A percentile compares a stretch with the other conserved stretches of the same genome.
phyloP scores from a whole-genome alignment of 2,329 filamentous ascomycete genomes.

The Macrophomina pseudophaseolina region DNA sequence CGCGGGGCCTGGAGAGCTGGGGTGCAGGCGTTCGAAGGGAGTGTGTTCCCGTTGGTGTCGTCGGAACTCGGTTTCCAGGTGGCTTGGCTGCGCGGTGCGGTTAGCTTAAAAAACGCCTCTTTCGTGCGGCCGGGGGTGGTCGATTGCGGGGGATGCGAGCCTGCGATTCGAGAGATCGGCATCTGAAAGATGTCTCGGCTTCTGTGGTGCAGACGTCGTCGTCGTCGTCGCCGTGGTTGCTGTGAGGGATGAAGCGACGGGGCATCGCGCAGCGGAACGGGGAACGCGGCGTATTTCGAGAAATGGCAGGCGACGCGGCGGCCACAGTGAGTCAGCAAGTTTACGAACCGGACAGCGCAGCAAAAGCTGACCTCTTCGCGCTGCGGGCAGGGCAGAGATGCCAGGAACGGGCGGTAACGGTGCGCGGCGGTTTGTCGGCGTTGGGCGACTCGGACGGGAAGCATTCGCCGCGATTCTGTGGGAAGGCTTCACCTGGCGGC shows the following conservation, averaged over 20 bases:
- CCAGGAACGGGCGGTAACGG: not conserved
- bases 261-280: not conserved
- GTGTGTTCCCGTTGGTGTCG: constrained; percentile 20
- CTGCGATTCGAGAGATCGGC: not conserved
- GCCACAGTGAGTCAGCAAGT: not conserved
- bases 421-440: constrained; percentile 9
- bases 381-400: not conserved
- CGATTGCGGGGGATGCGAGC: constrained; percentile 1
- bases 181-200: not conserved
- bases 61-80: constrained; percentile 15
- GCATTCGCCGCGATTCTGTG: constrained; percentile 3
- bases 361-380: not conserved
- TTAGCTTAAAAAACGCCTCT: constrained; percentile 19
- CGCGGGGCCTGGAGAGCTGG: not conserved
- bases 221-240: not conserved
- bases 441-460: not conserved
- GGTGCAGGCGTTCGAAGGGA: not conserved
- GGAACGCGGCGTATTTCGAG: not conserved
- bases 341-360: not conserved
- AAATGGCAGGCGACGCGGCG: not conserved
- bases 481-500: not conserved
- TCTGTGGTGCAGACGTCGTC: not conserved
- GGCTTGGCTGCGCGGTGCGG: constrained; percentile 1
- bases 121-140: not conserved
- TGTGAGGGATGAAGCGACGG: not conserved